These are phyloP conservation scores for Candida cerambycidarum DNA, from an alignment of 805 yeast genomes.

Conservation along the genomic window DNA sequence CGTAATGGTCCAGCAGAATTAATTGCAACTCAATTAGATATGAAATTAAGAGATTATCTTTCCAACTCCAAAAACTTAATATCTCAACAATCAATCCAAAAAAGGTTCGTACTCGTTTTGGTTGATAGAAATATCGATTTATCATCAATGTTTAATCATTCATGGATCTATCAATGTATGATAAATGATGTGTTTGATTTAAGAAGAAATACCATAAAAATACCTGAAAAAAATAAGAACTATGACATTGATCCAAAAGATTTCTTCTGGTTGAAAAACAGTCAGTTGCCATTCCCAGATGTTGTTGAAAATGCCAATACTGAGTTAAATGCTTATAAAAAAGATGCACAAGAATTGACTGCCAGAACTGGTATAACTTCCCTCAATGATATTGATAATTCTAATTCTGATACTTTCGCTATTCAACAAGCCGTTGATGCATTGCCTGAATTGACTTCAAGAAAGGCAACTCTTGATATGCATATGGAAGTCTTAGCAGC, in stretches of 20 bases:
- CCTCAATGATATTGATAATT: constrained; percentile 63
- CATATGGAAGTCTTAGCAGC: constrained; percentile 95
- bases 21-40: constrained; percentile 84
- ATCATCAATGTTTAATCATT: constrained; percentile 91
- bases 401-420: constrained; percentile 56
- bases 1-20: constrained; percentile 94
- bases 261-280: constrained; percentile 84
- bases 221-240: constrained; percentile 47
- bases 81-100: constrained; percentile 24
- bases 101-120: constrained; percentile 74
- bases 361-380: constrained; percentile 70
- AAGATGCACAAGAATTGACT: constrained; percentile 85
- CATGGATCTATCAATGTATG: constrained; percentile 97
- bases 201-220: constrained; percentile 76
- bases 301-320: constrained; percentile 96
- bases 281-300: constrained; percentile 92
- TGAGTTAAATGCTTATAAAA: constrained; percentile 77
- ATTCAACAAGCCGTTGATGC: constrained; percentile 87
- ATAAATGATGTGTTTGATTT: constrained; percentile 88
- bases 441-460: constrained; percentile 86
- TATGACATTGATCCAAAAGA: constrained; percentile 92
- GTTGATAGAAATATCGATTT: constrained; percentile 89
- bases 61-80: constrained; percentile 51
- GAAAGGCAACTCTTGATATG: constrained; percentile 87
- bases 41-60: constrained; percentile 80